Evolutionary conservation across 139 green algal species (phyloP).

Genomic region (Chlorokybus atmophyticus): DNA sequence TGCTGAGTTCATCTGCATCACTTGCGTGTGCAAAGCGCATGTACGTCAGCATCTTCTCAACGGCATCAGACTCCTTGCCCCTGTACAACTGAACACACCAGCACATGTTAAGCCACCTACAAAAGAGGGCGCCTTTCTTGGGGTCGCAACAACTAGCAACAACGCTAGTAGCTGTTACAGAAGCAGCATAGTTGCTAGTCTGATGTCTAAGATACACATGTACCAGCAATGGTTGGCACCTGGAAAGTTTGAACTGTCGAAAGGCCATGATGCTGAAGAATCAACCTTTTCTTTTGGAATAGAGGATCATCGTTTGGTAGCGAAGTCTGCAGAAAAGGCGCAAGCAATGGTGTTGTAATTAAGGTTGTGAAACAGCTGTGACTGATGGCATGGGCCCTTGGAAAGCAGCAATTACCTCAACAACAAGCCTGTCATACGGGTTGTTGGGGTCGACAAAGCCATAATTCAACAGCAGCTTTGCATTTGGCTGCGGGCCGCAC

Average conservation of each 20-base stretch:
- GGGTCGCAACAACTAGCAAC: background rate
- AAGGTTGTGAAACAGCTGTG: too few species aligned
- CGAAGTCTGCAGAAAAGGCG: too few species aligned
- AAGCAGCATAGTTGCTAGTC: background rate
- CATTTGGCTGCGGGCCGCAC: constrained; percentile 89
- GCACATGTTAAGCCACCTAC: background rate
- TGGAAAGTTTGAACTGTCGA: constrained; percentile 44
- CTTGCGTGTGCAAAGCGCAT: constrained; percentile 52
- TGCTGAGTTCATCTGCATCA: constrained; percentile 30
- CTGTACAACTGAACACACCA: constrained; percentile 15
- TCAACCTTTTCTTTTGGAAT: constrained; percentile 59
- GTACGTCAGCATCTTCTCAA: constrained; percentile 54
- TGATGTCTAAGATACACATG: background rate
- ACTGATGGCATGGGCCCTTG: too few species aligned
- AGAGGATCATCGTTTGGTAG: constrained; percentile 57
- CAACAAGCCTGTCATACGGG: constrained; percentile 25
- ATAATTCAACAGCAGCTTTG: constrained; percentile 56
- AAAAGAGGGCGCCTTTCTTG: background rate
- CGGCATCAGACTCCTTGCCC: constrained; percentile 15
- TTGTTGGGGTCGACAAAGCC: constrained; percentile 34
- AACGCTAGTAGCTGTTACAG: background rate
- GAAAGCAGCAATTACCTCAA: constrained; percentile 29
- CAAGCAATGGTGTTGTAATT: too few species aligned
- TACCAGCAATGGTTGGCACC: constrained; percentile 5
- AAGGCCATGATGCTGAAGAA: constrained; percentile 40